Evolutionary conservation across 2,329 filamentous ascomycete genomes (phyloP).

Genomic region (Exophiala calicioides): DNA sequence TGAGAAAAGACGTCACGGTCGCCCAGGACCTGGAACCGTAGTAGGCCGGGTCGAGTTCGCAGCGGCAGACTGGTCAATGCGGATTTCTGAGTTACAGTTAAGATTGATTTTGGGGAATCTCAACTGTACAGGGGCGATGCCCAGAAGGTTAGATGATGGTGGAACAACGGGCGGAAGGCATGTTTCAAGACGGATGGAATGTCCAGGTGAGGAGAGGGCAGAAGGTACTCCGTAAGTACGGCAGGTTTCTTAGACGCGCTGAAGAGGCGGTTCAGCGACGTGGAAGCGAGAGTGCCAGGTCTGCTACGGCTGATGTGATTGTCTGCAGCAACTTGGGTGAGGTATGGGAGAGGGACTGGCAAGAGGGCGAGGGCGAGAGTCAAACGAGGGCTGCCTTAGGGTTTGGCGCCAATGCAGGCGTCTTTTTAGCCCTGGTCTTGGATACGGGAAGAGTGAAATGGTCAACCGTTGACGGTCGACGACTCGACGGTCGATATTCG

Average conservation of each 20-base stretch:
- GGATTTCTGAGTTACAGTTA: too few relatives aligned
- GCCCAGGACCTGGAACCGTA: background rate
- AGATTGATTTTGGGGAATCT: background rate
- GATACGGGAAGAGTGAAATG: too few relatives aligned
- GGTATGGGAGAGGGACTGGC: constrained; percentile 3
- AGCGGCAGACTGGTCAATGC: too few relatives aligned
- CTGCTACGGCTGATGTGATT: too few relatives aligned
- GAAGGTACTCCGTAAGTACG: too few relatives aligned
- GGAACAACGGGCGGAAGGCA: background rate
- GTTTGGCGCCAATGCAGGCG: constrained; percentile 15
- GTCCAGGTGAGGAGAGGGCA: background rate
- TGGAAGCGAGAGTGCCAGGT: too few relatives aligned
- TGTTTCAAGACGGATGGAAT: background rate
- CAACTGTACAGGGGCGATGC: background rate
- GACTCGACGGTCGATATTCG: too few relatives aligned
- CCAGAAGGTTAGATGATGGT: background rate
- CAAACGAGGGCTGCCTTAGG: constrained; percentile 10
- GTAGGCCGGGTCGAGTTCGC: too few relatives aligned
- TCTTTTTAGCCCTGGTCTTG: constrained; percentile 8
- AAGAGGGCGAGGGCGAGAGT: constrained; percentile 6
- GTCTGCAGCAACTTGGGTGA: constrained; percentile 32
- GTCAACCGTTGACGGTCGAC: too few relatives aligned
- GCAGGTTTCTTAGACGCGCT: background rate
- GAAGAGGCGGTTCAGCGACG: background rate
- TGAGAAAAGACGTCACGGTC: background rate